Base-by-base conservation (phyloP, 116 monocot species). In the Trichopus zeylanicus region DNA sequence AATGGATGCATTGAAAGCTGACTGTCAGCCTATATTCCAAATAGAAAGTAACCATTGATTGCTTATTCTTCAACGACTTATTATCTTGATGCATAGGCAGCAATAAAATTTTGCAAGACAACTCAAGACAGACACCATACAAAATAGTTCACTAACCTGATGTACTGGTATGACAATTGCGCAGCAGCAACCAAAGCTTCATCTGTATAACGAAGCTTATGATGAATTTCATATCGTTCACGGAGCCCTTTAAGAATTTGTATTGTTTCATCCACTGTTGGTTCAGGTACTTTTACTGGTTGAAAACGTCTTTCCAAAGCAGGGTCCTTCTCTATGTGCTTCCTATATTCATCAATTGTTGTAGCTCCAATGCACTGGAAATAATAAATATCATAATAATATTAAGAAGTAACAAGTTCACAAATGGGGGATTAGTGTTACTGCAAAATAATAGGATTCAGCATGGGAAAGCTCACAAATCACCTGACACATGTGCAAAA, bases 241-340 rank as follows among this genome's bases (percentile, higher is more conserved):
- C 93, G 88, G 30, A 93, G 75, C 3, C 93, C 93, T 48, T 55
- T 71, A 30, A 93, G 56, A 46, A 93, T 93, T 52, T 72, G 77
- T 71, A 93, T 93, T 25, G 93, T 88, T 39, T 93, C 93, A 63
- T 93, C 93, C 5, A 93, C 93, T 31, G 85, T 85, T 16, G 93
- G 93, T 62, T 93, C 88, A 13, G 93, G 88, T 4, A 88, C 88
- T 67, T 68, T 88, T 4, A 93, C 93, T 27, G 88, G 93, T 63
- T 93, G 93, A 51, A 93, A 93, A 20, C 93, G 70, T 57, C 93
- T 81, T 61, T 93, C 93, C 53, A 93, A 55, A 46, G 93, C 93
- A 29, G 93, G 93, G 67, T 93, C 93, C 53, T 93, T 93, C 77
- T 93, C 93, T 48, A 93, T 85, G 53, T 93, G 85, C 55, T 93